Evolutionary conservation across 768 basidiomycete genomes (phyloP).

Genomic region (Xerocomus spinulosus): DNA sequence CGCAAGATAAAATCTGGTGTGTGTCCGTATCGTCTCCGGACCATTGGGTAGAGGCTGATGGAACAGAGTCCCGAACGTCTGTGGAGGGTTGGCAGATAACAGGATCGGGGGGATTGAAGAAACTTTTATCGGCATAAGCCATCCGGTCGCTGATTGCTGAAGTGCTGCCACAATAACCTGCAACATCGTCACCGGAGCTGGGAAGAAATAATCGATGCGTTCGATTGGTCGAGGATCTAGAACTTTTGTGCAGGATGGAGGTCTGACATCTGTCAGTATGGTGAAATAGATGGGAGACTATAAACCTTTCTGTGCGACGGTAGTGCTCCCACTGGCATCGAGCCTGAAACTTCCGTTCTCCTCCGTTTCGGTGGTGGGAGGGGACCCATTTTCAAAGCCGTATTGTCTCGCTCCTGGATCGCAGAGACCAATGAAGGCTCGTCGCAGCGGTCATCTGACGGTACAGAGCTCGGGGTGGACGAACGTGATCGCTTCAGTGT

Average conservation of each 20-base stretch:
- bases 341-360: neutral
- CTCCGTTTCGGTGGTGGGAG: conserved; percentile 17
- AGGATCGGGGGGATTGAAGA: conserved; percentile 26
- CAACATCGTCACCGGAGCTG: conserved; percentile 11
- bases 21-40: conserved; percentile 8
- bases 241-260: neutral
- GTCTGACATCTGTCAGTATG: conserved; percentile 10
- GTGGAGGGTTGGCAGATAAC: neutral
- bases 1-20: neutral
- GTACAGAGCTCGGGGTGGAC: conserved; percentile 9
- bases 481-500: conserved; percentile 23
- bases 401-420: conserved; percentile 30
- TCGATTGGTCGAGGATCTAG: neutral
- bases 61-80: conserved; percentile 2
- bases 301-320: conserved; percentile 14
- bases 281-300: neutral
- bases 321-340: neutral
- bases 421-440: conserved; percentile 33
- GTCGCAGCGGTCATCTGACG: conserved; percentile 31
- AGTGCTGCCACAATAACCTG: neutral
- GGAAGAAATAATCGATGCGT: conserved; percentile 18
- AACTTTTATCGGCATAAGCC: conserved; percentile 25
- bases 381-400: conserved; percentile 31
- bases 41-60: conserved; percentile 4
- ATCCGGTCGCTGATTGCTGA: neutral